Conservation (phyloP, 1,139 yeast species). For the Blastobotrys arbuscula region DNA sequence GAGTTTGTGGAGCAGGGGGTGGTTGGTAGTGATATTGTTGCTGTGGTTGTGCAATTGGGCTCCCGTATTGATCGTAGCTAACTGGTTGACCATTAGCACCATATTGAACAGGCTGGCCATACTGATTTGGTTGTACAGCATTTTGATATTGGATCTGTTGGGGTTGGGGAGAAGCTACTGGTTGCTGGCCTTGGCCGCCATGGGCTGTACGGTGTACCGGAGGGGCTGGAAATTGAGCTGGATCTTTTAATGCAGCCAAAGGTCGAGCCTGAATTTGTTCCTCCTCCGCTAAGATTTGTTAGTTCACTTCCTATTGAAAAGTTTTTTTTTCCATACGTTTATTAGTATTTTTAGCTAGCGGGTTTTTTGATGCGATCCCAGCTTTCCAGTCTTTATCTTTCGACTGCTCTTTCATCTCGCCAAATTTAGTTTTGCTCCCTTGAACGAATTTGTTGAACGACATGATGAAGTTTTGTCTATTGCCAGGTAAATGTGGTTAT, state of each 20-base stretch:
- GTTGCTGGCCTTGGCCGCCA: conserved; percentile 31
- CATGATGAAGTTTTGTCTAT: no score
- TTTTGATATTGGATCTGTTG: conserved; percentile 14
- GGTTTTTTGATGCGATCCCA: conserved; percentile 1
- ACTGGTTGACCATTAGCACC: conserved; percentile 4
- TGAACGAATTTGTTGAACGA: conserved; percentile 15
- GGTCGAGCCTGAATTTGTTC: conserved; percentile 30
- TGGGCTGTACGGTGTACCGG: conserved; percentile 39
- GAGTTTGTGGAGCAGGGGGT: conserved; percentile 13
- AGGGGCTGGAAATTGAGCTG: conserved; percentile 48
- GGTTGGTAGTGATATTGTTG: conserved; percentile 14
- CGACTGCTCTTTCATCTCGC: conserved; percentile 13
- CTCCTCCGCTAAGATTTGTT: conserved; percentile 9
- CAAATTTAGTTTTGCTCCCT: conserved; percentile 19
- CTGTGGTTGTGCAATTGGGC: conserved; percentile 29
- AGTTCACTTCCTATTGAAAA: background rate
- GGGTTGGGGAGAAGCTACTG: conserved; percentile 13
- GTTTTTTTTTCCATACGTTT: background rate
- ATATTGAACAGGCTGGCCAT: conserved; percentile 2
- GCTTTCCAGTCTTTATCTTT: conserved; percentile 20
- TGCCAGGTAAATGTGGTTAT: no score
- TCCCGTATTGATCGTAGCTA: conserved; percentile 17
- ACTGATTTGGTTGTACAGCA: conserved; percentile 12
- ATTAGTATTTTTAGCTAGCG: background rate
- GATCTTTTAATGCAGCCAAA: conserved; percentile 35